Conservation (phyloP, 192 early-diverging fungal genomes). For the Backusella australiensis region DNA sequence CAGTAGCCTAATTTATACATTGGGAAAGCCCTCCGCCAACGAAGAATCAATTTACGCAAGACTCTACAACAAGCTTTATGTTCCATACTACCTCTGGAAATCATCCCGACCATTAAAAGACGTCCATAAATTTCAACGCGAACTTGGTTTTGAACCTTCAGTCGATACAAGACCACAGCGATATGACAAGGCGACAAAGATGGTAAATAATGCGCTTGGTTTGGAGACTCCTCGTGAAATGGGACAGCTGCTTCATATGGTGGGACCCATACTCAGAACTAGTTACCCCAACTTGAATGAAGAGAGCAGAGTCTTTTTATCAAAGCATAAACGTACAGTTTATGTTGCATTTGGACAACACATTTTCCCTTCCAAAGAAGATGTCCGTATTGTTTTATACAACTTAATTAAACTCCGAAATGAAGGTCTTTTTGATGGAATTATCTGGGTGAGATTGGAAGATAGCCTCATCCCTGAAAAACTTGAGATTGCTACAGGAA, state of each 20-base stretch:
- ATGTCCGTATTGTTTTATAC: conserved; percentile 17
- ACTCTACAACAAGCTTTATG: neutral
- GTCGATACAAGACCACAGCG: neutral
- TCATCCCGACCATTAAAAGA: neutral
- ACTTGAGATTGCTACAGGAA: neutral
- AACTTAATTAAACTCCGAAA: conserved; percentile 2
- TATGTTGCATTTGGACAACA: conserved; percentile 38
- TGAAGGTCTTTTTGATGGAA: conserved; percentile 31
- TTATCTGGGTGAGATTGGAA: conserved; percentile 28
- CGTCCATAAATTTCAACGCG: neutral
- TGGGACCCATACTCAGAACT: conserved; percentile 37
- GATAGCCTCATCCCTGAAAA: neutral
- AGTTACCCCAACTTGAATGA: conserved; percentile 12
- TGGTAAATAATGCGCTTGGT: conserved; percentile 25
- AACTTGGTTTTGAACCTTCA: neutral
- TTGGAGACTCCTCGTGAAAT: conserved; percentile 19
- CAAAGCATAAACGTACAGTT: conserved; percentile 14
- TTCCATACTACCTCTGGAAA: neutral
- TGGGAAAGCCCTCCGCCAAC: neutral
- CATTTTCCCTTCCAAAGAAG: neutral
- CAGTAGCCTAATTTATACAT: neutral
- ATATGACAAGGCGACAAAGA: neutral
- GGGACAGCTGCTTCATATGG: conserved; percentile 16
- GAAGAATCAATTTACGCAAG: neutral
- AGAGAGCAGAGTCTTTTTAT: conserved; percentile 8